phyloP scores from a whole-genome alignment of 164 flowering plant genomes.

The Akebia trifoliata region DNA sequence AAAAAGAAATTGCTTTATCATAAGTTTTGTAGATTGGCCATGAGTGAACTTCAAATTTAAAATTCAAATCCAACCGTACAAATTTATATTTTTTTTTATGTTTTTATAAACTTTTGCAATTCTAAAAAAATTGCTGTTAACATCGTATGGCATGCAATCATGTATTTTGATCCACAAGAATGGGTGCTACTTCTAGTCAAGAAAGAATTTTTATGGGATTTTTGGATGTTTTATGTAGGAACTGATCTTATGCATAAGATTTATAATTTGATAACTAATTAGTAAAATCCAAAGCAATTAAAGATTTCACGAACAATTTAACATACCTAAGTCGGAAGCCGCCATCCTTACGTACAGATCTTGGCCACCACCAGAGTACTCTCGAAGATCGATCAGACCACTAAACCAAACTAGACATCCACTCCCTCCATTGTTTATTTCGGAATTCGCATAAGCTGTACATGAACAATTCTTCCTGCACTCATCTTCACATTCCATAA shows the following conservation, averaged over 20 bases:
- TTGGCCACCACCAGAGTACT: conserved; percentile 8
- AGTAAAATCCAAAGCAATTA: not conserved
- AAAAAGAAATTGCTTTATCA: no score
- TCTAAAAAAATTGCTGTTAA: no score
- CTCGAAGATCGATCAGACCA: conserved; percentile 19
- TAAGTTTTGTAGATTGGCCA: no score
- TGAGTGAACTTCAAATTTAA: no score
- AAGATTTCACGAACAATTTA: not conserved
- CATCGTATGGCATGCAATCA: no score
- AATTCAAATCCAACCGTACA: no score
- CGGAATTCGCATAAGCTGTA: conserved; percentile 17
- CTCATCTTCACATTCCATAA: conserved; percentile 15
- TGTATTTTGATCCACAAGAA: no score
- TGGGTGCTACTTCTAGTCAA: no score
- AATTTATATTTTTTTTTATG: no score
- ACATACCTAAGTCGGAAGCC: conserved; percentile 26
- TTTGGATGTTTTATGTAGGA: not conserved
- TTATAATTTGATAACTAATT: not conserved
- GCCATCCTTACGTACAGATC: conserved; percentile 26
- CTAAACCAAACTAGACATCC: conserved; percentile 28
- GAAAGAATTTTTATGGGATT: no score
- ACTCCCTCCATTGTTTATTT: conserved; percentile 1
- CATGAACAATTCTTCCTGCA: conserved; percentile 25
- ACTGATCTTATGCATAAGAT: not conserved
- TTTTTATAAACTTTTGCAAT: no score